phyloP scores from a whole-genome alignment of 192 early-diverging fungal species.

The Entophlyctis luteolus region DNA sequence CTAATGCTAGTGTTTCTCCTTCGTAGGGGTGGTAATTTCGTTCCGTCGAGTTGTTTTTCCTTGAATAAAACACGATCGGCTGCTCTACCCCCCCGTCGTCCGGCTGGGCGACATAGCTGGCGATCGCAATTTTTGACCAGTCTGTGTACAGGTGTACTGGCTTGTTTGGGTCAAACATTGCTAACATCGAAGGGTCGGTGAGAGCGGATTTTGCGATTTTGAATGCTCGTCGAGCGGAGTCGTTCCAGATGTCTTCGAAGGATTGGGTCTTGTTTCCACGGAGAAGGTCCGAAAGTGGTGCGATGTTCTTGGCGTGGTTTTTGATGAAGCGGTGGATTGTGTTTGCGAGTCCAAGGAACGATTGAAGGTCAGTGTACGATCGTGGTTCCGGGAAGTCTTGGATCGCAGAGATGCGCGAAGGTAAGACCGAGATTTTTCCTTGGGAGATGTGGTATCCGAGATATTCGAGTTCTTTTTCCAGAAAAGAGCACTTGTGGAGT shows the following conservation, averaged over 20 bases:
- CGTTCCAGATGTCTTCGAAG: neutral
- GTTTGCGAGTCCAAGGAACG: conserved; percentile 22
- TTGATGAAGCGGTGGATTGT: conserved; percentile 12
- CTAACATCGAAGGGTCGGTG: neutral
- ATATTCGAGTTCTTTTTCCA: conserved; percentile 1
- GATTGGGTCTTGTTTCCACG: neutral
- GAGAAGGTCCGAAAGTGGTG: conserved; percentile 19
- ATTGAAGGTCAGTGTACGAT: neutral
- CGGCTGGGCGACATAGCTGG: conserved; percentile 8
- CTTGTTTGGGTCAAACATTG: neutral
- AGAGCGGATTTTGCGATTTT: neutral
- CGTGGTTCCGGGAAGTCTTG: neutral
- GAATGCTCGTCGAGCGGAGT: neutral
- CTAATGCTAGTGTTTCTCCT: neutral
- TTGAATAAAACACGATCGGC: neutral
- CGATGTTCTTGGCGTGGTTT: neutral
- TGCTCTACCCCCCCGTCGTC: neutral
- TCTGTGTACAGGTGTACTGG: neutral
- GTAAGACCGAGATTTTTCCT: neutral
- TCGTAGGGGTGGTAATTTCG: too few relatives aligned
- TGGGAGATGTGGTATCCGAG: conserved; percentile 18
- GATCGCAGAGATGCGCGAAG: conserved; percentile 1
- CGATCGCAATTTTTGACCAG: neutral
- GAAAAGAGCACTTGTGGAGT: conserved; percentile 15
- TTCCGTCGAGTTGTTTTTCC: neutral